Percentiles rank a stretch among this genome's conserved stretches.
phyloP scores from a whole-genome alignment of 1,284 basidiomycete species.

The Puccinia horiana region DNA sequence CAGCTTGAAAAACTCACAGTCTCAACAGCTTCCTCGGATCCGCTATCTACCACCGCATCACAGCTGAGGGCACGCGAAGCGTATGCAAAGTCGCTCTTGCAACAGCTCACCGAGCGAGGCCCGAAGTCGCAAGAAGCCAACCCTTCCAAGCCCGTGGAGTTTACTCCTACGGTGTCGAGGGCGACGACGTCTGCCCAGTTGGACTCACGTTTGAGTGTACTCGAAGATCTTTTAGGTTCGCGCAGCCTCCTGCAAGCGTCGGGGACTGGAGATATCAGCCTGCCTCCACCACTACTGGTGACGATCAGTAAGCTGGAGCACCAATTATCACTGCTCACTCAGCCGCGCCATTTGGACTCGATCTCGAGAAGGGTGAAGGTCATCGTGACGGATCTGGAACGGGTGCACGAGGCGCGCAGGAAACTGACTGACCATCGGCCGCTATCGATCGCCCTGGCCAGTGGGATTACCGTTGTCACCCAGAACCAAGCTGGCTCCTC shows the following conservation, averaged over 20 bases:
- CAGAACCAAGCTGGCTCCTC: slow-evolving; percentile 53
- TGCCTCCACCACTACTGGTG: slow-evolving; percentile 77
- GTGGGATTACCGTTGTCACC: slow-evolving; percentile 59
- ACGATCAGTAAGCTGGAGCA: slow-evolving; percentile 79
- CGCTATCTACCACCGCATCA: neutral
- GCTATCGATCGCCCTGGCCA: slow-evolving; percentile 57
- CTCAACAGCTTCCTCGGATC: slow-evolving; percentile 4
- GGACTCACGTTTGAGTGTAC: slow-evolving; percentile 31
- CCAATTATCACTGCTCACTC: slow-evolving; percentile 82
- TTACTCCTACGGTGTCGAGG: neutral
- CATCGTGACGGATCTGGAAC: slow-evolving; percentile 86
- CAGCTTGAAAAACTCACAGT: slow-evolving; percentile 35
- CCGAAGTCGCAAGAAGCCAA: slow-evolving; percentile 2
- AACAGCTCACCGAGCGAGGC: slow-evolving; percentile 15
- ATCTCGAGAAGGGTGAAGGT: slow-evolving; percentile 90
- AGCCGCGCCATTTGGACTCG: slow-evolving; percentile 95
- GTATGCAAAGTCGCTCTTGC: slow-evolving; percentile 44
- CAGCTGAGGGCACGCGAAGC: slow-evolving; percentile 34
- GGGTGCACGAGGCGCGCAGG: slow-evolving; percentile 66
- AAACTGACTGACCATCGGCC: slow-evolving; percentile 58
- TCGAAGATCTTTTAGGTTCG: slow-evolving; percentile 45
- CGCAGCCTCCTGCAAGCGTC: slow-evolving; percentile 36
- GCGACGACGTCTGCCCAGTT: slow-evolving; percentile 26
- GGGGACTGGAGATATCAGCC: slow-evolving; percentile 52
- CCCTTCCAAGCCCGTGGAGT: neutral